Conservation (phyloP, 164 flowering plant species). For the Cinnamomum micranthum region DNA sequence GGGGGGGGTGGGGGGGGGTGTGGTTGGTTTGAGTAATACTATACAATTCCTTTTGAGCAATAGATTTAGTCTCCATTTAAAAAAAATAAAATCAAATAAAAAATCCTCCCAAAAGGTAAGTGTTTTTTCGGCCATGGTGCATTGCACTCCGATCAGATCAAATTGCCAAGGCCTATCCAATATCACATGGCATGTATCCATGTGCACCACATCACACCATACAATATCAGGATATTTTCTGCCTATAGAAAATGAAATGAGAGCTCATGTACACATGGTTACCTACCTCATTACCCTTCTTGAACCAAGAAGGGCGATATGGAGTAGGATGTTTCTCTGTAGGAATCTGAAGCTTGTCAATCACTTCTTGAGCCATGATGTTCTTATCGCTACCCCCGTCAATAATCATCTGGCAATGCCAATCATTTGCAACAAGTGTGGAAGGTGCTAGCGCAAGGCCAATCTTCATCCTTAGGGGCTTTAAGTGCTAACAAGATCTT, state of each 20-base stretch:
- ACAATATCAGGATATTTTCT: neutral
- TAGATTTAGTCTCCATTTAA: too few relatives aligned
- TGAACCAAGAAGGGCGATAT: neutral
- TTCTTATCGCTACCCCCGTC: neutral
- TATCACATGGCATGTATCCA: slow-evolving; percentile 8
- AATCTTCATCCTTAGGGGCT: neutral
- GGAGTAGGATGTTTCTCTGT: too few relatives aligned
- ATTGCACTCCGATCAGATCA: neutral
- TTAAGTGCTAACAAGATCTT: neutral
- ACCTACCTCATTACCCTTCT: neutral
- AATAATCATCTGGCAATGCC: neutral
- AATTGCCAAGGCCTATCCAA: slow-evolving; percentile 1
- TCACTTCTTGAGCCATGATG: neutral
- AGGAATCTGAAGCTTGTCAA: too few relatives aligned
- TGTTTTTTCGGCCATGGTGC: neutral
- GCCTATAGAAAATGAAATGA: slow-evolving; percentile 15
- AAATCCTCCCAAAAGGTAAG: too few relatives aligned
- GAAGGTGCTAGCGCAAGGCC: neutral
- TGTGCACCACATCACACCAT: slow-evolving; percentile 12
- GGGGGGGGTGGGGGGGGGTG: too few relatives aligned
- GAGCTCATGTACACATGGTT: neutral
- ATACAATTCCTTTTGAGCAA: too few relatives aligned
- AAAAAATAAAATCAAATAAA: too few relatives aligned
- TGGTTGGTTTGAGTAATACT: too few relatives aligned
- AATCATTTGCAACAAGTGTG: neutral